These are phyloP conservation scores for Camellia lanceoleosa DNA, from an alignment of 148 eudicot species.

Conservation along the genomic window DNA sequence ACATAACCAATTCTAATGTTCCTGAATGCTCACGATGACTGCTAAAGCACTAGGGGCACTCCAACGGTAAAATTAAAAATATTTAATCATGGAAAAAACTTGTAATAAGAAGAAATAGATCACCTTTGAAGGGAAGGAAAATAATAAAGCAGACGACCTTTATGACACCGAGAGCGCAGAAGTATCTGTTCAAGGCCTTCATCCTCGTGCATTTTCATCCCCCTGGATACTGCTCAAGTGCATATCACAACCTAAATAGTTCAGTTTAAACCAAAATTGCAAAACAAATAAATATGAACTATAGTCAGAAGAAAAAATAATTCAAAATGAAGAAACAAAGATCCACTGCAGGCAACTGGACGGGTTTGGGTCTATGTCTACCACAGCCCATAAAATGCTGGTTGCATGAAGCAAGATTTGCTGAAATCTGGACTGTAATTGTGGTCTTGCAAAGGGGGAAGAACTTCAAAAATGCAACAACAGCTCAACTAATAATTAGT, in stretches of 20 bases:
- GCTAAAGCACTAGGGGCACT: background rate
- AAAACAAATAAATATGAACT: background rate
- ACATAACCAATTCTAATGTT: background rate
- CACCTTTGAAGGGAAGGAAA: constrained; percentile 73
- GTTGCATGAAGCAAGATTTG: background rate
- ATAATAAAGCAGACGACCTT: constrained; percentile 93
- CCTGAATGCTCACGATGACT: background rate
- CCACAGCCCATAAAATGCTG: background rate
- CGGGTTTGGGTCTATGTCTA: background rate
- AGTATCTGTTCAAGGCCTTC: constrained; percentile 75
- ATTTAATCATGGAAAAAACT: background rate
- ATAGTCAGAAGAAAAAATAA: background rate
- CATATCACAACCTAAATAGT: constrained; percentile 4
- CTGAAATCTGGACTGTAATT: background rate
- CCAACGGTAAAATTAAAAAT: background rate
- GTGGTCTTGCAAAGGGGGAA: background rate
- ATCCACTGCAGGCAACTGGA: background rate
- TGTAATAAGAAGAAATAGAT: constrained; percentile 2
- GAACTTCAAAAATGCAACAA: background rate
- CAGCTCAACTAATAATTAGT: background rate
- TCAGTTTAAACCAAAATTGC: background rate
- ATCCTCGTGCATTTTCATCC: constrained; percentile 31
- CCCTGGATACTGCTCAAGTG: constrained; percentile 54
- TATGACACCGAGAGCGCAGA: constrained; percentile 80
- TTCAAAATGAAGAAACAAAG: background rate